These are phyloP conservation scores for Kuraishia floccosa DNA, from an alignment of 805 yeast species.

Conservation along the genomic window DNA sequence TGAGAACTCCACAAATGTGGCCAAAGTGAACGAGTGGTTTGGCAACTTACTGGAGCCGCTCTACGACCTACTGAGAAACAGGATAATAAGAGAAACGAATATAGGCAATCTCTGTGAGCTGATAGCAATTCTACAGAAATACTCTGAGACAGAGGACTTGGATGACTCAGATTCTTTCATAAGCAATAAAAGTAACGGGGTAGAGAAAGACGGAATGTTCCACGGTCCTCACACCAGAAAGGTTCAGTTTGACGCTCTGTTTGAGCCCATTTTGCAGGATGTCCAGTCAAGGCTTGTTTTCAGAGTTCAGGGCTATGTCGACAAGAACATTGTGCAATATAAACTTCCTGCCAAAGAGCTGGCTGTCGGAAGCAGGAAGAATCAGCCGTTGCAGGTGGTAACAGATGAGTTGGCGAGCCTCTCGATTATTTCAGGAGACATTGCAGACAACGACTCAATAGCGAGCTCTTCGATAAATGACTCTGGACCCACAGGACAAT, in stretches of 20 bases:
- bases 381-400: conserved; percentile 7
- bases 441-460: conserved; percentile 1
- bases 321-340: conserved; percentile 54
- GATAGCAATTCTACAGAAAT: conserved; percentile 56
- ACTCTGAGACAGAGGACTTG: conserved; percentile 52
- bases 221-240: conserved; percentile 8
- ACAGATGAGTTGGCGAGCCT: conserved; percentile 6
- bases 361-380: conserved; percentile 36
- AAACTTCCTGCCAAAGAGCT: conserved; percentile 61
- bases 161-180: conserved; percentile 5
- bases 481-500: conserved; percentile 4
- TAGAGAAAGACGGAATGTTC: conserved; percentile 10
- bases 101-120: conserved; percentile 66
- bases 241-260: conserved; percentile 45
- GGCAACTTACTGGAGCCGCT: conserved; percentile 63
- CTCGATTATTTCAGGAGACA: not conserved
- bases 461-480: not conserved
- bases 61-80: conserved; percentile 57
- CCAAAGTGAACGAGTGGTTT: conserved; percentile 43
- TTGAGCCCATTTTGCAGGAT: conserved; percentile 64
- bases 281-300: conserved; percentile 75
- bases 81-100: conserved; percentile 58
- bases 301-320: conserved; percentile 64
- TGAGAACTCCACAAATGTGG: conserved; percentile 18
- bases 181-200: no score